phyloP scores from a whole-genome alignment of 2,329 filamentous ascomycete genomes.

The Aspergillus ochraceoroseus region DNA sequence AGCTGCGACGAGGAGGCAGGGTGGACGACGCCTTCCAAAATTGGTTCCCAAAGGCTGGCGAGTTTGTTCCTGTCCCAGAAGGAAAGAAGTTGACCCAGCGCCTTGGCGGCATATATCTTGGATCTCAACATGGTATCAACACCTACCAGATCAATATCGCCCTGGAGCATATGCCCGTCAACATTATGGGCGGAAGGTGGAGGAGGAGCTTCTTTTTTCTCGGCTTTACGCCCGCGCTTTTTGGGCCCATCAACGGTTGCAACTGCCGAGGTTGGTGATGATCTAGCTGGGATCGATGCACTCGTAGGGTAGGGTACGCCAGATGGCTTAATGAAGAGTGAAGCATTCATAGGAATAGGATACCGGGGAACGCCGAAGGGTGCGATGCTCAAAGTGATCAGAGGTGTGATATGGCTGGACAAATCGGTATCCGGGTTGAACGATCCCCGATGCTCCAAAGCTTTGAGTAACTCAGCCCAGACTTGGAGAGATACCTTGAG shows the following conservation, averaged over 20 bases:
- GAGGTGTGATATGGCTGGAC: conserved; percentile 66
- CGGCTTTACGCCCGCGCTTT: conserved; percentile 75
- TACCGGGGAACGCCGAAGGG: conserved; percentile 88
- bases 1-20: conserved; percentile 81
- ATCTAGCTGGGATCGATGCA: conserved; percentile 33
- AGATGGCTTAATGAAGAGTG: conserved; percentile 88
- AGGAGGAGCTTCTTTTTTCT: conserved; percentile 69
- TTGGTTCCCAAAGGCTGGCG: conserved; percentile 56
- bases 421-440: conserved; percentile 68
- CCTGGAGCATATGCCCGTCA: conserved; percentile 95
- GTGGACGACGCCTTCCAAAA: conserved; percentile 65
- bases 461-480: conserved; percentile 72
- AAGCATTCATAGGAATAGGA: conserved; percentile 85
- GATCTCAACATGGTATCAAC: conserved; percentile 83
- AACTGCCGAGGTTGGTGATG: conserved; percentile 44
- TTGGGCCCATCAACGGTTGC: conserved; percentile 57
- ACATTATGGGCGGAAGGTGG: conserved; percentile 79
- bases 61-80: conserved; percentile 59
- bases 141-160: conserved; percentile 90
- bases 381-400: conserved; percentile 79
- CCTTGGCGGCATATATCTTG: conserved; percentile 77
- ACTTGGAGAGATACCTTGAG: conserved; percentile 78
- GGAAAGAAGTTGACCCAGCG: conserved; percentile 78
- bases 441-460: conserved; percentile 57
- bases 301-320: conserved; percentile 68